Conservation (phyloP, 257 asterid genomes). For the Solanum dulcamara region DNA sequence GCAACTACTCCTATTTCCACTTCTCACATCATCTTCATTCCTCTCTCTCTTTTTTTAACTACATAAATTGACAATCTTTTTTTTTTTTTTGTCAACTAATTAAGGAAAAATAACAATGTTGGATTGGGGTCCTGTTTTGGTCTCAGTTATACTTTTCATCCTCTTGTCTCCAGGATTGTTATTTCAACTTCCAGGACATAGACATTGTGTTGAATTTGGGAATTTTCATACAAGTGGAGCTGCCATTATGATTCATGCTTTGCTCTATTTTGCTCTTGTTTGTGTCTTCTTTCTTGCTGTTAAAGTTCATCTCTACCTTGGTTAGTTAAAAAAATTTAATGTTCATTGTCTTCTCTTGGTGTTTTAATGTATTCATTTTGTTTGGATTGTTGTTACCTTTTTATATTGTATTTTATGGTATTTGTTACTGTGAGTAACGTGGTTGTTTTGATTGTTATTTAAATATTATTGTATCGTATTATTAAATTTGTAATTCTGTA, state of each 20-base stretch:
- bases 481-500: neutral
- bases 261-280: slow-evolving; percentile 39
- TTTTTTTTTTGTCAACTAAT: neutral
- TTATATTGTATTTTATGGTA: neutral
- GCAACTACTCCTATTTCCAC: neutral
- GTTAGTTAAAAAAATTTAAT: slow-evolving; percentile 4
- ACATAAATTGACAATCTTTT: neutral
- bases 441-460: neutral
- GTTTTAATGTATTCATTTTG: neutral
- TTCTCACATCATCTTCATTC: neutral
- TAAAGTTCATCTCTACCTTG: slow-evolving; percentile 29
- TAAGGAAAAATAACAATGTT: slow-evolving; percentile 8
- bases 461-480: neutral
- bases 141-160: slow-evolving; percentile 35
- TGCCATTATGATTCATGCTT: slow-evolving; percentile 34
- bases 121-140: slow-evolving; percentile 42
- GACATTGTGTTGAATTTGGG: slow-evolving; percentile 34
- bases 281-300: slow-evolving; percentile 32
- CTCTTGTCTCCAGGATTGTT: slow-evolving; percentile 43
- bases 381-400: neutral
- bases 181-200: slow-evolving; percentile 43
- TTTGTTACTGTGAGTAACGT: neutral
- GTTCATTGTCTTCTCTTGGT: neutral
- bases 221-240: slow-evolving; percentile 43
- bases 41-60: neutral